phyloP scores from a whole-genome alignment of 495 filamentous ascomycete species.

The Tuber umbilicatum region DNA sequence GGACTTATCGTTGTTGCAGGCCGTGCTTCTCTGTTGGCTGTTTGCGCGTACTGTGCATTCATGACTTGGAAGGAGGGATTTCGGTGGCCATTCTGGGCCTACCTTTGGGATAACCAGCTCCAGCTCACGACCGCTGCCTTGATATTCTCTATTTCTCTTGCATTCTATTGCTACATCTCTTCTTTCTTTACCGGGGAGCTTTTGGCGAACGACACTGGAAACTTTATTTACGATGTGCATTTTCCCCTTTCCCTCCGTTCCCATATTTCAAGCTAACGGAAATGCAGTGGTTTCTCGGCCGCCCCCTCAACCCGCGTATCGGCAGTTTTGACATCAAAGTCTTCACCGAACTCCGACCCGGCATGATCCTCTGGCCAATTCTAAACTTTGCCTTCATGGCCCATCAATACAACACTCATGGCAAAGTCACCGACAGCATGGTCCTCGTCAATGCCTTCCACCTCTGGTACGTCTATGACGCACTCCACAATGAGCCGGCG shows the following conservation, averaged over 20 bases:
- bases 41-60: constrained; percentile 61
- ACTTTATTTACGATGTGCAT: constrained; percentile 68
- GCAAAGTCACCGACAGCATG: constrained; percentile 81
- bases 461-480: constrained; percentile 76
- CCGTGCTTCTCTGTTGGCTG: constrained; percentile 68
- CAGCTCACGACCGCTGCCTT: constrained; percentile 79
- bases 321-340: constrained; percentile 84
- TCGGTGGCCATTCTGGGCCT: constrained; percentile 82
- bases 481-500: constrained; percentile 81
- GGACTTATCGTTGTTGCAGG: constrained; percentile 45
- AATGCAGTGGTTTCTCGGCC: constrained; percentile 75
- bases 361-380: constrained; percentile 82
- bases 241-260: background rate
- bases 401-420: constrained; percentile 77
- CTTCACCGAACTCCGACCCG: constrained; percentile 84
- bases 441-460: constrained; percentile 73
- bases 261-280: background rate
- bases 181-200: constrained; percentile 72
- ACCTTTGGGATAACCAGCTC: constrained; percentile 82
- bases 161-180: constrained; percentile 68
- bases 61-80: constrained; percentile 66
- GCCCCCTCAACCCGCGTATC: constrained; percentile 89
- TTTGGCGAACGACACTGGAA: constrained; percentile 77
- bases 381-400: constrained; percentile 78
- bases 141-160: constrained; percentile 60